Conservation (phyloP, 495 filamentous ascomycete genomes). For the Cryomyces minteri region DNA sequence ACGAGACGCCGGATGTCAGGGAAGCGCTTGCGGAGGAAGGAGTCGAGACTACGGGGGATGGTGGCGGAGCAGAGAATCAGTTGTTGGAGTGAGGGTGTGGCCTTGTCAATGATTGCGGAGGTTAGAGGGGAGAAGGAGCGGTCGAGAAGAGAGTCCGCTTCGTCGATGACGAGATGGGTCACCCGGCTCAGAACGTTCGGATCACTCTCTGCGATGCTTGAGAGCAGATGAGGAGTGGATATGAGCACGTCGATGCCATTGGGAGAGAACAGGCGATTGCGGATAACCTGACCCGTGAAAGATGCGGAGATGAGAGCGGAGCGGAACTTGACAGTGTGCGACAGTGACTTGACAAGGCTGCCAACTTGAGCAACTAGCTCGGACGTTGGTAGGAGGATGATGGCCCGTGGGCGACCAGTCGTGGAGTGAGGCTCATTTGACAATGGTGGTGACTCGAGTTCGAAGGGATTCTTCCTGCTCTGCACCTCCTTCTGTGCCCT, state of each 20-base stretch:
- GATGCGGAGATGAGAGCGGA: constrained; percentile 61
- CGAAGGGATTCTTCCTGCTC: constrained; percentile 28
- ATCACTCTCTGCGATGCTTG: constrained; percentile 66
- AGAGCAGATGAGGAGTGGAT: constrained; percentile 73
- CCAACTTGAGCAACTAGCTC: constrained; percentile 87
- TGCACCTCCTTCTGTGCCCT: constrained; percentile 23
- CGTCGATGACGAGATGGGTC: constrained; percentile 72
- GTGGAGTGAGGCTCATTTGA: constrained; percentile 49
- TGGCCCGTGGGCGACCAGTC: constrained; percentile 57
- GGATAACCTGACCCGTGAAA: constrained; percentile 60
- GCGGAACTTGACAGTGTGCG: constrained; percentile 69
- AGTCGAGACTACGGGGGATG: constrained; percentile 76
- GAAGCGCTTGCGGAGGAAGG: constrained; percentile 58
- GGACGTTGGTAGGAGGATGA: constrained; percentile 84
- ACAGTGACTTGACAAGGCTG: constrained; percentile 54
- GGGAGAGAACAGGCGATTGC: constrained; percentile 63
- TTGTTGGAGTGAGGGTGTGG: constrained; percentile 59
- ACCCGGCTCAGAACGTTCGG: constrained; percentile 81
- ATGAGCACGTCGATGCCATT: constrained; percentile 72
- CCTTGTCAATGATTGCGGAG: constrained; percentile 57
- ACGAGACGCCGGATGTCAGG: constrained; percentile 70
- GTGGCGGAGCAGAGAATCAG: constrained; percentile 94
- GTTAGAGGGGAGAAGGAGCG: constrained; percentile 76
- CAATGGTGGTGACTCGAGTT: constrained; percentile 34
- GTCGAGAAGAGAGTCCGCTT: constrained; percentile 90